Evolutionary conservation across 768 basidiomycete genomes (phyloP), one percentile per base, ranked within the genome.

Genomic region (Kockovaella imperatae): DNA sequence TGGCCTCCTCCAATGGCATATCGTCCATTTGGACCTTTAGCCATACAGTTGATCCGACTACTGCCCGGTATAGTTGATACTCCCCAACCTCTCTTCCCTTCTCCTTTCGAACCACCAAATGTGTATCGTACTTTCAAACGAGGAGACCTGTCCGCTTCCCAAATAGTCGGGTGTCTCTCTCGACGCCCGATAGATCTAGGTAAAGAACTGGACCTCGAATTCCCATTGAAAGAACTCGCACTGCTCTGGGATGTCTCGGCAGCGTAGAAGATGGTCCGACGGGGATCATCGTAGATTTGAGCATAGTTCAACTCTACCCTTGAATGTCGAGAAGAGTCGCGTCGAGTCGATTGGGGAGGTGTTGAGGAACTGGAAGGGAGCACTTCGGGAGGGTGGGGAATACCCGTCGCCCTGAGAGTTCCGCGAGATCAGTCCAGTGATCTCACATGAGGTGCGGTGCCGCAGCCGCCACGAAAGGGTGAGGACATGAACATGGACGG

Each of bases 1-100:
- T 64, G 64, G 8, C 60, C 62, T 18, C 67, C 60, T 10, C 60
- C 69, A 13, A 70, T 54, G 13, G 59, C 57, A 39, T 60, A 62
- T 18, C 47, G 49, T n/a, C 66, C 69, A 0, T 60, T 58, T 5
- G 64, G 54, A 11, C 66, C 66, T 45, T 53, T 45, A 3, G 61
- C 64, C 68, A 70, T 70, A 24, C 50, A 50, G 10, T 45, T 54
- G 15, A 62, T 18, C 35, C 57, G 52, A 1, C 53, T 45, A 10
- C 39, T 41, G 6, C 44, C 49, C 6, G 47, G 42, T 15, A 49
- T 35, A 14, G 47, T 38, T 30, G 45, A 39, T 46, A 47, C 45
- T 5, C 55, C 53, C 43, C 57, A 49, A 1, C 63, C 50, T 35
- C 41, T 32, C 53, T 53, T 46, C 25, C 48, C 20, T 43, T 47